Evolutionary conservation across 129 eudicot genomes (phyloP).

Genomic region (Tagetes erecta): DNA sequence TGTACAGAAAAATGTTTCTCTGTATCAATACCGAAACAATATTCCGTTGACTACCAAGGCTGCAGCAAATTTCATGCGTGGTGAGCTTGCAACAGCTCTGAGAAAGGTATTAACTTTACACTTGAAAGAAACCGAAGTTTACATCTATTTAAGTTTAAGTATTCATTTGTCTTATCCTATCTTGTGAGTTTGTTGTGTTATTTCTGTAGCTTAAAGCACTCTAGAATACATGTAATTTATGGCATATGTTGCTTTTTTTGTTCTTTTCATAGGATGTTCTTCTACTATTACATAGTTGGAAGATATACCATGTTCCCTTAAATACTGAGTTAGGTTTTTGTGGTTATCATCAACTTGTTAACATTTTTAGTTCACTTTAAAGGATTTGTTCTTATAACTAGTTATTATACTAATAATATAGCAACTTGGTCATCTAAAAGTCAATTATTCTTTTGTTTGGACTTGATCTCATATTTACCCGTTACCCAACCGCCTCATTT

Average conservation of each 20-base stretch:
- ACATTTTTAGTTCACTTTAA: conserved; percentile 2
- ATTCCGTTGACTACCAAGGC: conserved; percentile 92
- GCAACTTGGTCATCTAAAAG: no score
- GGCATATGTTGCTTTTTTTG: conserved; percentile 1
- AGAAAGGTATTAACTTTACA: conserved; percentile 55
- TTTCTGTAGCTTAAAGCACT: conserved; percentile 7
- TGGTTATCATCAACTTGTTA: conserved; percentile 6
- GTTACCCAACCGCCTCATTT: neutral
- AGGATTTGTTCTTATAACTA: neutral
- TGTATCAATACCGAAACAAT: conserved; percentile 91
- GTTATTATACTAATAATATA: neutral
- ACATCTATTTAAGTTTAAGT: neutral
- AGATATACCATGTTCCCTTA: conserved; percentile 15
- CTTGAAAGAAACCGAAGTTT: neutral
- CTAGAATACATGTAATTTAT: neutral
- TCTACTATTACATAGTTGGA: neutral
- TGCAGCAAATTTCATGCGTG: conserved; percentile 93
- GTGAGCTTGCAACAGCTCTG: conserved; percentile 97
- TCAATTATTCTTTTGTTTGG: neutral
- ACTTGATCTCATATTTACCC: neutral
- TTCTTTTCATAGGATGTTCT: neutral
- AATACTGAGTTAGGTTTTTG: neutral
- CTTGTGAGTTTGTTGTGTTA: conserved; percentile 12
- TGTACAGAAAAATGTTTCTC: conserved; percentile 87
- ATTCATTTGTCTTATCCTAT: conserved; percentile 9